These are phyloP conservation scores for Rhizophora apiculata DNA, from an alignment of 345 rosid genomes.

Conservation along the genomic window DNA sequence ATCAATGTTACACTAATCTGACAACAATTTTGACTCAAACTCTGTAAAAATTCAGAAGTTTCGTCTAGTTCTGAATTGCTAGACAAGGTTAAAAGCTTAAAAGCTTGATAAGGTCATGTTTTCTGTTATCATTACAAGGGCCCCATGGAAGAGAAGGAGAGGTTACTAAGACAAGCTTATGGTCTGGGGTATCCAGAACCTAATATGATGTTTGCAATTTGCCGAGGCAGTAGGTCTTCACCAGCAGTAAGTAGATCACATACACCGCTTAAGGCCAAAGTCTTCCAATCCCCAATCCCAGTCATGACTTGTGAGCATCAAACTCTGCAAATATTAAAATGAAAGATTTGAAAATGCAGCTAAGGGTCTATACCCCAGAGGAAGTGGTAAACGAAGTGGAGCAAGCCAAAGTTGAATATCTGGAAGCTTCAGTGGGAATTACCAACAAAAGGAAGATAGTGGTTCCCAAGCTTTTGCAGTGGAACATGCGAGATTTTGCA, in stretches of 20 bases:
- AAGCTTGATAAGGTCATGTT: conserved; percentile 14
- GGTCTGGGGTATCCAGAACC: conserved; percentile 93
- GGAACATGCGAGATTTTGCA: conserved; percentile 90
- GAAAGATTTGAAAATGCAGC: conserved; percentile 38
- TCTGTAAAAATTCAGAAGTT: no score
- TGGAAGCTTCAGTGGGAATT: conserved; percentile 78
- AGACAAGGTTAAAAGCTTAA: no score
- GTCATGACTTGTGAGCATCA: neutral
- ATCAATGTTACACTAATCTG: no score
- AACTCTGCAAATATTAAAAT: neutral
- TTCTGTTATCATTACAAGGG: conserved; percentile 35
- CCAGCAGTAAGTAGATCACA: conserved; percentile 63
- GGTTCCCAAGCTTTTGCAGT: conserved; percentile 77
- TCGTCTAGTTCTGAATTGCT: no score
- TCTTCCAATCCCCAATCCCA: neutral
- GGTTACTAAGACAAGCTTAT: conserved; percentile 62
- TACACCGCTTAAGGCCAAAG: neutral
- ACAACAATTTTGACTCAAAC: no score
- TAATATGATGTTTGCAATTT: conserved; percentile 80
- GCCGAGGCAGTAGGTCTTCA: conserved; percentile 92
- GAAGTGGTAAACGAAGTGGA: conserved; percentile 67
- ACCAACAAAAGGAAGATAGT: conserved; percentile 75
- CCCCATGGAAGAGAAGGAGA: conserved; percentile 71
- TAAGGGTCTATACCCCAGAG: conserved; percentile 69
- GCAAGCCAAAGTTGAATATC: conserved; percentile 69